These are phyloP conservation scores for Candida easanensis DNA, from an alignment of 805 yeast genomes.

Conservation along the genomic window DNA sequence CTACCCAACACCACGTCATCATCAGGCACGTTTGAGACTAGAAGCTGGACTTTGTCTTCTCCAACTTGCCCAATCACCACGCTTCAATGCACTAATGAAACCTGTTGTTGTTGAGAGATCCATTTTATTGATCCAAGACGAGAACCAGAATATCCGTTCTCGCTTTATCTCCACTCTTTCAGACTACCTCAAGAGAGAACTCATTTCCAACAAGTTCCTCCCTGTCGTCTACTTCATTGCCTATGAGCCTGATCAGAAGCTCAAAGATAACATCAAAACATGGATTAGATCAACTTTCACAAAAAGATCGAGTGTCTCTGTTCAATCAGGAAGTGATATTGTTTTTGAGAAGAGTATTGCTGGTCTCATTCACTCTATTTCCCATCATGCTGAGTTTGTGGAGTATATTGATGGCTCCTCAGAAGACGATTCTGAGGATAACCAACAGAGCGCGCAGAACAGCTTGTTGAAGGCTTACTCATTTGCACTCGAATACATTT, in stretches of 20 bases:
- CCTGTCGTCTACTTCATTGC: conserved; percentile 73
- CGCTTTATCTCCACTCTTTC: conserved; percentile 49
- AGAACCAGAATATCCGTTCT: conserved; percentile 52
- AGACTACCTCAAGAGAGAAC: conserved; percentile 45
- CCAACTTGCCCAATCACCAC: conserved; percentile 57
- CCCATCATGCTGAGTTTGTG: conserved; percentile 70
- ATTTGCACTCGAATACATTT: conserved; percentile 57
- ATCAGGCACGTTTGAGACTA: conserved; percentile 60
- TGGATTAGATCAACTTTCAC: conserved; percentile 69
- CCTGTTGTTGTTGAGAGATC: conserved; percentile 51
- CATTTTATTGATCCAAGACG: conserved; percentile 65
- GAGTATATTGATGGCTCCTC: conserved; percentile 32
- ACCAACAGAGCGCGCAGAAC: conserved; percentile 6
- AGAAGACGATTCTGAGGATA: conserved; percentile 14
- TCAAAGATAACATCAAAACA: conserved; percentile 51
- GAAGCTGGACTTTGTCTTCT: conserved; percentile 65
- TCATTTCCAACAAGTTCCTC: conserved; percentile 61
- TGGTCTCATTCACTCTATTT: conserved; percentile 63
- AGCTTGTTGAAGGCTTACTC: conserved; percentile 41
- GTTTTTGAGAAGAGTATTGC: conserved; percentile 65
- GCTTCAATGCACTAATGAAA: conserved; percentile 49
- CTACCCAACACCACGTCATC: conserved; percentile 61
- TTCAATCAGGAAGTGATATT: conserved; percentile 37
- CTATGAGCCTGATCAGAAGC: conserved; percentile 59
- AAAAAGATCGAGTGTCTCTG: conserved; percentile 20